Base-by-base conservation (phyloP, 2,329 filamentous ascomycete species). In the Venturiaceae sp. region DNA sequence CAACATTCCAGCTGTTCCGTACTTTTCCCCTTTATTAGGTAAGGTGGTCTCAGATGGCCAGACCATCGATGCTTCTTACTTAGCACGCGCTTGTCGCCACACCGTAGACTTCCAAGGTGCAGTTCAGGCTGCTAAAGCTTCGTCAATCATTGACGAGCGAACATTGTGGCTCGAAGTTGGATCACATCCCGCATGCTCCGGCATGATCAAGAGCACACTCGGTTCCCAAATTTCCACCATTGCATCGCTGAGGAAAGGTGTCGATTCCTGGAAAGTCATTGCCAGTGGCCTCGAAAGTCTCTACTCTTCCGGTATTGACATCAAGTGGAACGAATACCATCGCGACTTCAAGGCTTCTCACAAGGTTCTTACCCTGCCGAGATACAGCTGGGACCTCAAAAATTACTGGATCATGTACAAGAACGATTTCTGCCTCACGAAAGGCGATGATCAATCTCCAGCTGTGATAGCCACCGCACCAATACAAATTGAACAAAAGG, bases 131-230 rank as follows among this genome's bases (percentile, higher is more conserved):
- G 84, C 82, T 6, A 78, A 83, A 65, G 74, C 80, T 53, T 74
- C 77, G 16, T 80, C 79, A 60, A 70, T 79, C 16, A 81, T 88
- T 50, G 78, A 85, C 62, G 82, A 84, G 62, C 83, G 84, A 71
- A 87, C 85, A 3, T 77, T 83, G 30, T 89, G 83, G 81, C 74
- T 91, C 59, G 87, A 91, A 68, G 73, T 90, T 61, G 87, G 87
- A 14, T 85, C 87, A 32, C 84, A 89, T 65, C 85, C 86, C 0
- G 80, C 90, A 13, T 87, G 83, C 69, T 78, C 80, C 44, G 80
- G 80, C 60, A 84, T 90, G 78, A 79, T 89, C 63, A 87, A 85
- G 74, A 79, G 81, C 14, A 83, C 80, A 5, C 78, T 87, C 57
- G 80, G 79, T 7, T 41, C 54, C 19, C 23, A 34, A 26, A 63